A percentile compares a stretch with the other conserved stretches of the same genome.
Evolutionary conservation across 2,329 filamentous ascomycete genomes (phyloP).

Genomic region (Trichoderma arundinaceum): DNA sequence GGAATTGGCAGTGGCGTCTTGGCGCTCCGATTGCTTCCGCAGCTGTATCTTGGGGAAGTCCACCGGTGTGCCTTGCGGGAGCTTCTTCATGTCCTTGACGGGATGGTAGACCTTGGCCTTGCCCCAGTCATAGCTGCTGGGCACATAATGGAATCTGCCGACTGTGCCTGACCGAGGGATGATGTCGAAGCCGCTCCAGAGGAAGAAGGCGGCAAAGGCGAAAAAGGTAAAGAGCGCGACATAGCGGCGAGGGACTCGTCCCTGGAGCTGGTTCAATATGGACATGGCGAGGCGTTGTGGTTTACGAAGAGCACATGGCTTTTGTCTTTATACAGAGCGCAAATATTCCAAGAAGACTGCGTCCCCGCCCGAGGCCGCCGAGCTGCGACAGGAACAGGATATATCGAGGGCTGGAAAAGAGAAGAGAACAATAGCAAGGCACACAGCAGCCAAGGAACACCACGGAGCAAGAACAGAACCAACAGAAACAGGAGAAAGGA

Average conservation of each 20-base stretch:
- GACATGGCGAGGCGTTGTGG: conserved; percentile 3
- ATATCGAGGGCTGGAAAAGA: too few relatives aligned
- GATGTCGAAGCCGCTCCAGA: conserved; percentile 39
- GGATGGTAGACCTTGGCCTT: conserved; percentile 44
- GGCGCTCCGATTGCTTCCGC: conserved; percentile 45
- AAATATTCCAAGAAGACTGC: background rate
- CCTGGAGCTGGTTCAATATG: conserved; percentile 44
- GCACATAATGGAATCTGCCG: conserved; percentile 41
- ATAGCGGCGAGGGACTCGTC: conserved; percentile 45
- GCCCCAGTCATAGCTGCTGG: conserved; percentile 49
- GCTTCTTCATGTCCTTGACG: conserved; percentile 40
- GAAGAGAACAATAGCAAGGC: too few relatives aligned
- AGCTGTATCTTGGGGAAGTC: conserved; percentile 53
- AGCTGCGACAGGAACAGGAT: too few relatives aligned
- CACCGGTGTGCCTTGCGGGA: conserved; percentile 46
- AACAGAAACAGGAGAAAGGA: too few relatives aligned
- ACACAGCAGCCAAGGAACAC: too few relatives aligned
- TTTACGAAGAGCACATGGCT: conserved; percentile 23
- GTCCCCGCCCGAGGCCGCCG: background rate
- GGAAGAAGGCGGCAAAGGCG: conserved; percentile 37
- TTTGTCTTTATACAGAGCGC: conserved; percentile 3
- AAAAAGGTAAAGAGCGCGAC: conserved; percentile 41
- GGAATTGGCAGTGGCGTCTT: conserved; percentile 42
- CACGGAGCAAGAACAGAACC: too few relatives aligned
- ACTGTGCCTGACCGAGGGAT: conserved; percentile 34